phyloP scores from a whole-genome alignment of 768 basidiomycete genomes.

The Agrocybe pediades region DNA sequence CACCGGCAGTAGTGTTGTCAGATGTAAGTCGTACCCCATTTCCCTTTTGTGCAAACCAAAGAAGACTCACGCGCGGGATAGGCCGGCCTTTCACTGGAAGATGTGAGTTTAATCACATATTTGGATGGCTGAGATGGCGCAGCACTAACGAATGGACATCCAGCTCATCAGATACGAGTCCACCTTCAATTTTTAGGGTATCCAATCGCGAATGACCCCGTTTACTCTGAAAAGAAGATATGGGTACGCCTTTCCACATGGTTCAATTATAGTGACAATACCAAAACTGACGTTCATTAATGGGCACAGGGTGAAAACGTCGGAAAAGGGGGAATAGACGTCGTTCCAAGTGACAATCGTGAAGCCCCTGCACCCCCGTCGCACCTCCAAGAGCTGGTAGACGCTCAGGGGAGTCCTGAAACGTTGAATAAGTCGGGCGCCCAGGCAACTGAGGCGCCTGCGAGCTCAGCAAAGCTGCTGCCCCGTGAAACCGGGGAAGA shows the following conservation, averaged over 20 bases:
- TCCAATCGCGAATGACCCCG: conserved; percentile 93
- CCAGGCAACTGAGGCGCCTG: conserved; percentile 10
- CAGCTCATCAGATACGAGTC: conserved; percentile 96
- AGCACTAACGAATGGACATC: conserved; percentile 5
- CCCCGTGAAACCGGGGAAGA: conserved; percentile 87
- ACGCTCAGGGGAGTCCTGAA: conserved; percentile 49
- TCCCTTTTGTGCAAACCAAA: neutral
- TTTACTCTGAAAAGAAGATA: conserved; percentile 81
- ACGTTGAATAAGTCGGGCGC: conserved; percentile 29
- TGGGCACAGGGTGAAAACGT: conserved; percentile 60
- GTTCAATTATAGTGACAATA: neutral
- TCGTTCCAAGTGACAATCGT: conserved; percentile 66
- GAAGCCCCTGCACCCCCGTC: conserved; percentile 59
- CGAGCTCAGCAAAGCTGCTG: conserved; percentile 43
- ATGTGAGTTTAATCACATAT: conserved; percentile 57
- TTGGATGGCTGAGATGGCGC: neutral
- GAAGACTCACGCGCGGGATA: conserved; percentile 27
- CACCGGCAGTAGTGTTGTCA: conserved; percentile 84
- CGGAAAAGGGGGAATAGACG: conserved; percentile 82
- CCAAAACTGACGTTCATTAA: conserved; percentile 5
- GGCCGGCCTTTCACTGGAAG: conserved; percentile 90
- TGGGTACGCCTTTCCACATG: conserved; percentile 53
- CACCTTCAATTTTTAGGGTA: conserved; percentile 94
- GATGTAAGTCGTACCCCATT: conserved; percentile 58
- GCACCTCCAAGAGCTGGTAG: conserved; percentile 42